These are phyloP conservation scores for Fusarium bulbicola DNA, from an alignment of 2,329 filamentous ascomycete species.

Conservation along the genomic window DNA sequence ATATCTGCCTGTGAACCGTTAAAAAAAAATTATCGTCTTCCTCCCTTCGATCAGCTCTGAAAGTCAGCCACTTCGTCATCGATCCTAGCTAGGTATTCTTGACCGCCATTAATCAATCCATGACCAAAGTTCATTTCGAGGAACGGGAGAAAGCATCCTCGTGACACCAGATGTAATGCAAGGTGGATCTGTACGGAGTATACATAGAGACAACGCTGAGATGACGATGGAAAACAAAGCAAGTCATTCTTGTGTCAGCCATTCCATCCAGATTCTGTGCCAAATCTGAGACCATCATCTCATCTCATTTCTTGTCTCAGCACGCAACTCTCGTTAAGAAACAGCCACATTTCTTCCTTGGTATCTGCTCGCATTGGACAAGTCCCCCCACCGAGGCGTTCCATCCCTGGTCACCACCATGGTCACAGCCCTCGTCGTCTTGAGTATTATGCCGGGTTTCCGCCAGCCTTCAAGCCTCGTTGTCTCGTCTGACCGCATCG, in stretches of 20 bases:
- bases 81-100: slow-evolving; percentile 1
- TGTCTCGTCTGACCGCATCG: neutral
- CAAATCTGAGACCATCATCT: neutral
- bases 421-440: neutral
- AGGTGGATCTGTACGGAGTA: neutral
- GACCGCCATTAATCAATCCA: slow-evolving; percentile 25
- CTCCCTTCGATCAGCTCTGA: neutral
- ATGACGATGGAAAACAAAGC: slow-evolving; percentile 25
- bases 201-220: neutral
- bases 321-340: neutral
- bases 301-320: neutral
- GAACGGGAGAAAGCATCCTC: neutral
- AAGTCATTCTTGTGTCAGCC: slow-evolving; percentile 4
- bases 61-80: slow-evolving; percentile 6
- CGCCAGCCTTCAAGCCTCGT: slow-evolving; percentile 18
- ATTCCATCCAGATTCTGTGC: neutral
- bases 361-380: slow-evolving; percentile 12
- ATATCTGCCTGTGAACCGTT: neutral
- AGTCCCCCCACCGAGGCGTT: slow-evolving; percentile 11
- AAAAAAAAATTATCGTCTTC: neutral
- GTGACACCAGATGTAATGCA: slow-evolving; percentile 5
- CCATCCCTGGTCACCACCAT: slow-evolving; percentile 16
- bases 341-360: neutral
- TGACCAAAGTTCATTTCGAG: neutral
- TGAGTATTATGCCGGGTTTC: slow-evolving; percentile 6